Evolutionary conservation across 2,329 filamentous ascomycete genomes (phyloP).

Genomic region (Aspergillus uvarum): DNA sequence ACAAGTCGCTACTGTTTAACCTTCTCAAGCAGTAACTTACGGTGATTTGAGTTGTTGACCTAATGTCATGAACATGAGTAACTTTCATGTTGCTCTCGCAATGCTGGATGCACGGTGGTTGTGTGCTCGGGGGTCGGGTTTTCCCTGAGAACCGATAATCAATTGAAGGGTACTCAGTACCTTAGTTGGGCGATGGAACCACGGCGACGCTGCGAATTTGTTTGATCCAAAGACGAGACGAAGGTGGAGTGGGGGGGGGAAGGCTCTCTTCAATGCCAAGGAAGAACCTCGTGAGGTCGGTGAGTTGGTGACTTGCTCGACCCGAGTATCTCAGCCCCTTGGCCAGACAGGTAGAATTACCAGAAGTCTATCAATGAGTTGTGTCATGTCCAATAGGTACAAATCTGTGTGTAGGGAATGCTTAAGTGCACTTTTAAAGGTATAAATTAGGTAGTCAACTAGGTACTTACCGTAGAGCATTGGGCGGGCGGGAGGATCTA

Average conservation of each 20-base stretch:
- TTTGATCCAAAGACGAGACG: conserved; percentile 2
- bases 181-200: not conserved
- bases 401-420: too few species aligned
- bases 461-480: too few species aligned
- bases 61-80: not conserved
- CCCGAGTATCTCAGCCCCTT: not conserved
- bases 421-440: too few species aligned
- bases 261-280: not conserved
- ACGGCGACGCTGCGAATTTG: conserved; percentile 3
- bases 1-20: not conserved
- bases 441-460: too few species aligned
- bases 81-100: not conserved
- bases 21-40: not conserved
- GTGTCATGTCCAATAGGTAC: not conserved
- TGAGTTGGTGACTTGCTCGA: not conserved
- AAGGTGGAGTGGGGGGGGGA: not conserved
- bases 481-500: not conserved
- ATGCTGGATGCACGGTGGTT: not conserved
- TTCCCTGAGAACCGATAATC: not conserved
- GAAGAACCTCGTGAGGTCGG: not conserved
- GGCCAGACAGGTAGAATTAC: not conserved
- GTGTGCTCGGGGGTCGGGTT: not conserved
- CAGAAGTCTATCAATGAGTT: not conserved
- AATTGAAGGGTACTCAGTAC: not conserved
- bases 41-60: not conserved